Percentiles rank a stretch among this genome's conserved stretches.
These are phyloP conservation scores for Asterophora parasitica DNA, from an alignment of 768 basidiomycete genomes.

Conservation along the genomic window DNA sequence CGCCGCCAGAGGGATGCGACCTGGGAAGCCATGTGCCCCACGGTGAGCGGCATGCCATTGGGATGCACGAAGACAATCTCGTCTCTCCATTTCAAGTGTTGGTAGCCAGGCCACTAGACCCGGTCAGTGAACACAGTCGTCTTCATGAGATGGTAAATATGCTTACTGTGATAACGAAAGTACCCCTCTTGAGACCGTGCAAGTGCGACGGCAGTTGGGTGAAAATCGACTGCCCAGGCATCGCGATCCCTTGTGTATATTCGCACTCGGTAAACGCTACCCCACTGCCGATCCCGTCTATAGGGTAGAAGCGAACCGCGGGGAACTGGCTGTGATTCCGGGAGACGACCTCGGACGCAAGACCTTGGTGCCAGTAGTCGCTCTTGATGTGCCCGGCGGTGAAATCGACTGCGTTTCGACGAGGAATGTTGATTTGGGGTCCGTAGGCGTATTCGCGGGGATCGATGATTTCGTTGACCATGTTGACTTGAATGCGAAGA, in stretches of 20 bases:
- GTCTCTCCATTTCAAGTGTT: slow-evolving; percentile 12
- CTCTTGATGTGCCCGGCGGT: slow-evolving; percentile 9
- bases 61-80: slow-evolving; percentile 6
- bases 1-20: slow-evolving; percentile 12
- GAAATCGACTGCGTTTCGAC: slow-evolving; percentile 12
- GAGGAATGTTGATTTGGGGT: neutral
- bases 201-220: slow-evolving; percentile 4
- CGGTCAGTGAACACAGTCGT: neutral
- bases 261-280: slow-evolving; percentile 15
- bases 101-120: slow-evolving; percentile 14
- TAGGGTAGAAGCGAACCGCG: slow-evolving; percentile 8
- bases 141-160: neutral
- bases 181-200: slow-evolving; percentile 2
- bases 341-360: slow-evolving; percentile 4
- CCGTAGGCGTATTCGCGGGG: neutral
- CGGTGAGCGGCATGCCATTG: slow-evolving; percentile 4
- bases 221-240: slow-evolving; percentile 2
- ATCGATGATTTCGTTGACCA: neutral
- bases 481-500: neutral
- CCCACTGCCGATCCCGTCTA: slow-evolving; percentile 10
- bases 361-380: slow-evolving; percentile 15
- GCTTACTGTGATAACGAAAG: slow-evolving; percentile 7
- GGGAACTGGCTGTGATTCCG: slow-evolving; percentile 10
- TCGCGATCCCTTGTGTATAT: slow-evolving; percentile 8
- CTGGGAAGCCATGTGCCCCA: slow-evolving; percentile 12